Evolutionary conservation across 768 basidiomycete species (phyloP), one percentile per base, ranked within the genome.

Genomic region (Pisolithus tinctorius): DNA sequence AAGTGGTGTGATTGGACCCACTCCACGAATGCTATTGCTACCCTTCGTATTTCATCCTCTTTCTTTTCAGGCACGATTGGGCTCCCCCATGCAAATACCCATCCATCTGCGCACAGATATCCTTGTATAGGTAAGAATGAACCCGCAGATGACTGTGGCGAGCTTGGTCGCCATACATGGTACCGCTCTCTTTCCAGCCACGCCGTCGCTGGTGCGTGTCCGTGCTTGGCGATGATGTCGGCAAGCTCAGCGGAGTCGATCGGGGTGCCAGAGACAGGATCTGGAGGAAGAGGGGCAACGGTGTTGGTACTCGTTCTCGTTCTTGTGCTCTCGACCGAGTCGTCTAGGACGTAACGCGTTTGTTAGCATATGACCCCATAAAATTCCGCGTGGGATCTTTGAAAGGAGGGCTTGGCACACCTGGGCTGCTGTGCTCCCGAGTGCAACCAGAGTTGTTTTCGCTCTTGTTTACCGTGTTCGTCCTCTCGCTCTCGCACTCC

Each of bases 151-250:
- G 6, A 11, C 11, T 11, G 31, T 34, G 31, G 9, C 11, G 31
- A 56, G 52, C 0, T 53, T 1, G 69, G 69, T 11, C 76, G 61
- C 83, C 83, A 66, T 59, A 82, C 64, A 45, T 64, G 61, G 62
- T 73, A 76, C 62, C 81, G 64, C 63, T 77, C 76, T 57, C 76
- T 70, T 60, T 89, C 84, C 8, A 85, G 72, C 84, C 84, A 88
- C 8, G 83, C 78, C 0, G 84, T 88, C 39, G 84, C 77, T 48
- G 80, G 80, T 6, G 82, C 79, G 31, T 84, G 83, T 16, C 84
- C 84, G 55, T 86, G 79, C 47, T 74, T 70, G 4, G 83, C 83
- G 43, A 85, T 78, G 55, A 87, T 72, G 39, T 75, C 70, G 17
- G 76, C 71, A 46, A 82, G 60, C 26, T 64, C 58, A 9, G 62